Percentiles rank a stretch among this genome's conserved stretches.
Conservation (phyloP, 2,329 filamentous ascomycete genomes). For the Fusarium floridanum region DNA sequence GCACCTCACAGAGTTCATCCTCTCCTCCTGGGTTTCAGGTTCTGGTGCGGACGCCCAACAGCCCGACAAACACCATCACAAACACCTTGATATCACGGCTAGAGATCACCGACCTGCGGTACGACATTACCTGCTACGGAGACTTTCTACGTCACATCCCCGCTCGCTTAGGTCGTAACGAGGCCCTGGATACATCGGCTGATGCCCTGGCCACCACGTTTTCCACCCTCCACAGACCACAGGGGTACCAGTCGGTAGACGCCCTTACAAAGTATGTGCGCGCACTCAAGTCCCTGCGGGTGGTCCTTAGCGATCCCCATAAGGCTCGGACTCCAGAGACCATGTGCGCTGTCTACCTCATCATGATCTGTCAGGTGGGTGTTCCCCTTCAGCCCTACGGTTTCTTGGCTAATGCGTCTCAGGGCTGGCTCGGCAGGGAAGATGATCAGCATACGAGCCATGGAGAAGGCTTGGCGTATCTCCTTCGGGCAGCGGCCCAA, state of each 20-base stretch:
- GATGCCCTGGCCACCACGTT: conserved; percentile 48
- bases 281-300: conserved; percentile 47
- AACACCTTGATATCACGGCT: conserved; percentile 50
- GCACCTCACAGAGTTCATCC: background rate
- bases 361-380: conserved; percentile 53
- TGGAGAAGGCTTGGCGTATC: conserved; percentile 49
- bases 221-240: conserved; percentile 38
- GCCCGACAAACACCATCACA: conserved; percentile 44
- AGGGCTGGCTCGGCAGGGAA: conserved; percentile 50
- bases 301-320: conserved; percentile 44
- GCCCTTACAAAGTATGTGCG: conserved; percentile 49
- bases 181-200: conserved; percentile 58
- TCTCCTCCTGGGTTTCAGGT: conserved; percentile 14
- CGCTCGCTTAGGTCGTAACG: conserved; percentile 58
- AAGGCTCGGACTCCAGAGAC: conserved; percentile 49
- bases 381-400: background rate
- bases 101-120: conserved; percentile 58
- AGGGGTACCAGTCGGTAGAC: conserved; percentile 31
- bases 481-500: conserved; percentile 46
- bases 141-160: conserved; percentile 61
- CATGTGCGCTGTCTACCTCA: conserved; percentile 54
- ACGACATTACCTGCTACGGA: conserved; percentile 62
- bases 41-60: conserved; percentile 46
- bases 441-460: conserved; percentile 46
- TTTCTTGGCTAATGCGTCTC: background rate